These are phyloP conservation scores for Aureobasidium sp. DNA, from an alignment of 2,329 filamentous ascomycete species.

Conservation along the genomic window DNA sequence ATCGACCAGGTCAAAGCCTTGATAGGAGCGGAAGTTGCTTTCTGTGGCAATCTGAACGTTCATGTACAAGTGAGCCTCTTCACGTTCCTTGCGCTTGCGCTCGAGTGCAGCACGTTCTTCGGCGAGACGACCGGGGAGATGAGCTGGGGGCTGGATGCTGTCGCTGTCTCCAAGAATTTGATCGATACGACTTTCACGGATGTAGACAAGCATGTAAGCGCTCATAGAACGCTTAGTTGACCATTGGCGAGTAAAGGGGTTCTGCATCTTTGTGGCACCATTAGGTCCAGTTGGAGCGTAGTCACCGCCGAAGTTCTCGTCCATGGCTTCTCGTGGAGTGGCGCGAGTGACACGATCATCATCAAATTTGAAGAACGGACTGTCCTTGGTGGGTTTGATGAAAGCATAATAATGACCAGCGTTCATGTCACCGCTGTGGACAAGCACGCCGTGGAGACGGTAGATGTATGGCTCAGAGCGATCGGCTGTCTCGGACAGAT, in stretches of 20 bases:
- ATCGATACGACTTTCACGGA: slow-evolving; percentile 79
- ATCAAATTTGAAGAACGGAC: slow-evolving; percentile 94
- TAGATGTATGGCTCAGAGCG: slow-evolving; percentile 85
- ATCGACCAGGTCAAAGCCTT: slow-evolving; percentile 70
- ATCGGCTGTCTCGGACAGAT: slow-evolving; percentile 78
- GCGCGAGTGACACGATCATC: slow-evolving; percentile 96
- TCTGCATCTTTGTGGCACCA: slow-evolving; percentile 51
- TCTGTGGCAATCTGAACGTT: slow-evolving; percentile 75
- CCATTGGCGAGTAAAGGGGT: slow-evolving; percentile 57
- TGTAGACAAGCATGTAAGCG: slow-evolving; percentile 98
- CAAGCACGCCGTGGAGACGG: slow-evolving; percentile 87
- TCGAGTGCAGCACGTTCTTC: slow-evolving; percentile 75
- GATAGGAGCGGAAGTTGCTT: slow-evolving; percentile 70
- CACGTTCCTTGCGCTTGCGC: slow-evolving; percentile 74
- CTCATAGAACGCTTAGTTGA: slow-evolving; percentile 68
- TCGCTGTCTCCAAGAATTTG: slow-evolving; percentile 70
- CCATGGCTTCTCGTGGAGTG: slow-evolving; percentile 81
- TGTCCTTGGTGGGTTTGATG: slow-evolving; percentile 85
- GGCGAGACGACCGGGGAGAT: slow-evolving; percentile 70
- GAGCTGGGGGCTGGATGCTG: slow-evolving; percentile 70
- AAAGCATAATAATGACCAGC: slow-evolving; percentile 98
- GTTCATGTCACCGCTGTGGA: slow-evolving; percentile 94
- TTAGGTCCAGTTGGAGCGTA: slow-evolving; percentile 52
- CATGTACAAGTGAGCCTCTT: slow-evolving; percentile 92
- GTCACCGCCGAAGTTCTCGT: slow-evolving; percentile 95